Evolutionary conservation across 202 grass and related monocot species (phyloP).

Genomic region (Zizania palustris): DNA sequence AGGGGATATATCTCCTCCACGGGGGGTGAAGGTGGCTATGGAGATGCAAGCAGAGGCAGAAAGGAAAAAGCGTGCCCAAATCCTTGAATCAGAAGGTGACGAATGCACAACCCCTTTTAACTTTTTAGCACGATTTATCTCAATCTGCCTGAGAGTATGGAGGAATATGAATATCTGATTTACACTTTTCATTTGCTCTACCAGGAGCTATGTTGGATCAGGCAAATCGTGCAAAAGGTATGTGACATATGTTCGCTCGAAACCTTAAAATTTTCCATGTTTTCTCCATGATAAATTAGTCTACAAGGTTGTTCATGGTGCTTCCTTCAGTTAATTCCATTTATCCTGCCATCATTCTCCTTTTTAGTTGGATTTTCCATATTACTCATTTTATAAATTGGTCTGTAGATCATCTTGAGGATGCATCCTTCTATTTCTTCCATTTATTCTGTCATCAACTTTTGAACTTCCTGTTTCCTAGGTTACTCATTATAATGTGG

Average conservation of each 20-base stretch:
- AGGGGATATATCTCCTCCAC: constrained; percentile 91
- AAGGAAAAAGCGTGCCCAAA: constrained; percentile 87
- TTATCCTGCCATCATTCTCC: too few species aligned
- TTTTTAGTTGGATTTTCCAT: too few species aligned
- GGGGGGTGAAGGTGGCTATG: constrained; percentile 81
- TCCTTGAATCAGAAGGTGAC: constrained; percentile 95
- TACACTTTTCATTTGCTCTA: constrained; percentile 35
- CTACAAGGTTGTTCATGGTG: neutral
- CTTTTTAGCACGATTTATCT: constrained; percentile 31
- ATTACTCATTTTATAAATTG: too few species aligned
- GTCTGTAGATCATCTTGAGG: too few species aligned
- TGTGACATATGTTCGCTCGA: constrained; percentile 13
- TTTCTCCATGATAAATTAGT: neutral
- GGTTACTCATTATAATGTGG: neutral
- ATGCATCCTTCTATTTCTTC: too few species aligned
- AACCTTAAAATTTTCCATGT: neutral
- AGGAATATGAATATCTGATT: neutral
- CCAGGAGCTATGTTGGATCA: constrained; percentile 80
- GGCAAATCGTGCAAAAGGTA: constrained; percentile 91
- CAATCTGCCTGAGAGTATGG: neutral
- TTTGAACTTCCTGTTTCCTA: neutral
- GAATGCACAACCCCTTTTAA: neutral
- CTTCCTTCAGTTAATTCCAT: neutral
- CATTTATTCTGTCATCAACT: too few species aligned
- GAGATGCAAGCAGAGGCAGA: constrained; percentile 98